phyloP scores from a whole-genome alignment of 768 basidiomycete genomes.

The Grammothele lineata region DNA sequence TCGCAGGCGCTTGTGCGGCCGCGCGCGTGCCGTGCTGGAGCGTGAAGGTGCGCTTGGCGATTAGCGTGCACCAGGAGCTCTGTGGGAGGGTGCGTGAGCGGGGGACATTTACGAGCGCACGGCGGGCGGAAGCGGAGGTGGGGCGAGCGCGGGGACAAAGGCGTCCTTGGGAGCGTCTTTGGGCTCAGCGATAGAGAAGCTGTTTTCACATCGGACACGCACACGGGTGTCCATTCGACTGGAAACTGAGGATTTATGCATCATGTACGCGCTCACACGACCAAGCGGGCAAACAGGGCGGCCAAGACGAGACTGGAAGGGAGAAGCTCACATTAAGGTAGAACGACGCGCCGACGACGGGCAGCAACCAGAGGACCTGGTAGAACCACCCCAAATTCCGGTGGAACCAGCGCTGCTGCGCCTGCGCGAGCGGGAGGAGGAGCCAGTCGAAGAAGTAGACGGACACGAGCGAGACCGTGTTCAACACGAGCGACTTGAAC shows the following conservation, averaged over 20 bases:
- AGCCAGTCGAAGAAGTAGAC: constrained; percentile 75
- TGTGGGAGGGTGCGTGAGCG: constrained; percentile 28
- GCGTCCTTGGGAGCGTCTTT: no score
- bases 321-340: constrained; percentile 69
- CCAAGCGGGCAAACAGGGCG: no score
- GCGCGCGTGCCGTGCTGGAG: constrained; percentile 67
- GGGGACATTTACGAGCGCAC: background rate
- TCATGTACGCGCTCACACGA: background rate
- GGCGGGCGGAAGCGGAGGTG: no score
- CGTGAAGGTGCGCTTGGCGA: constrained; percentile 70
- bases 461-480: constrained; percentile 63
- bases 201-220: background rate
- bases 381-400: constrained; percentile 74
- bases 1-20: constrained; percentile 44
- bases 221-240: background rate
- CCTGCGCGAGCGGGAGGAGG: constrained; percentile 59
- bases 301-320: background rate
- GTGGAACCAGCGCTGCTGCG: constrained; percentile 62
- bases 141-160: no score
- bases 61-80: constrained; percentile 73
- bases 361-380: constrained; percentile 74
- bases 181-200: background rate
- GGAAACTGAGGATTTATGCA: constrained; percentile 1
- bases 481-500: constrained; percentile 72
- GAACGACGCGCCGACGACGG: constrained; percentile 69